phyloP scores from a whole-genome alignment of 2,329 filamentous ascomycete species.

The Thelonectria olida region DNA sequence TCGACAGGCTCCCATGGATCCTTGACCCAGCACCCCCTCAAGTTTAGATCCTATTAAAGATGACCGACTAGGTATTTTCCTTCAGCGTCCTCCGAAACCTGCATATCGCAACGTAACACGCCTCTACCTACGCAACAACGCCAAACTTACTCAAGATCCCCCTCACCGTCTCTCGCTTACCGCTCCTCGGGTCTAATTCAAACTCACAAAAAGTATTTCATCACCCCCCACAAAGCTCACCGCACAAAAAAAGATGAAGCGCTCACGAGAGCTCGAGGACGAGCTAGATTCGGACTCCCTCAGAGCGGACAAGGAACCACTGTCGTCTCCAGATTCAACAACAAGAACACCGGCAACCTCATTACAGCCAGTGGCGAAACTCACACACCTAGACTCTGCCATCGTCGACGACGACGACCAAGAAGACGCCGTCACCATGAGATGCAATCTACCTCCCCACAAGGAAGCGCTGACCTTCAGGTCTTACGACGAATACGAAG shows the following conservation, averaged over 20 bases:
- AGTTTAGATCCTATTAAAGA: background rate
- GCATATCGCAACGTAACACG: background rate
- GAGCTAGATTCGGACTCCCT: slow-evolving; percentile 46
- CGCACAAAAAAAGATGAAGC: slow-evolving; percentile 62
- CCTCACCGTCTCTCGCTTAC: slow-evolving; percentile 32
- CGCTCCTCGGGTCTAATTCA: slow-evolving; percentile 31
- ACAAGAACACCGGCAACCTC: background rate
- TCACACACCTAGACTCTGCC: slow-evolving; percentile 66
- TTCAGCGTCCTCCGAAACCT: too few species aligned
- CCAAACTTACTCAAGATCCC: background rate
- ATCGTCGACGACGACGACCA: slow-evolving; percentile 46
- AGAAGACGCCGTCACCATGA: slow-evolving; percentile 65
- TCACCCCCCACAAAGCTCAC: slow-evolving; percentile 41
- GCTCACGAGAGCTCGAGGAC: slow-evolving; percentile 68
- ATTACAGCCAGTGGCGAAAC: slow-evolving; percentile 57
- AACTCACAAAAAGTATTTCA: slow-evolving; percentile 37
- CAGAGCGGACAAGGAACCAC: slow-evolving; percentile 25
- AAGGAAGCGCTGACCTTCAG: slow-evolving; percentile 73
- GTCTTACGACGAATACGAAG: slow-evolving; percentile 83
- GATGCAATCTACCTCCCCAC: slow-evolving; percentile 85
- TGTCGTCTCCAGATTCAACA: slow-evolving; percentile 23
- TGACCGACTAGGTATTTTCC: background rate
- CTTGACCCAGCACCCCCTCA: slow-evolving; percentile 1
- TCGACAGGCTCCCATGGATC: background rate
- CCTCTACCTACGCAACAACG: background rate